A percentile compares a stretch with the other conserved stretches of the same genome.
phyloP scores from a whole-genome alignment of 768 basidiomycete genomes.

The Mycena vulgaris region DNA sequence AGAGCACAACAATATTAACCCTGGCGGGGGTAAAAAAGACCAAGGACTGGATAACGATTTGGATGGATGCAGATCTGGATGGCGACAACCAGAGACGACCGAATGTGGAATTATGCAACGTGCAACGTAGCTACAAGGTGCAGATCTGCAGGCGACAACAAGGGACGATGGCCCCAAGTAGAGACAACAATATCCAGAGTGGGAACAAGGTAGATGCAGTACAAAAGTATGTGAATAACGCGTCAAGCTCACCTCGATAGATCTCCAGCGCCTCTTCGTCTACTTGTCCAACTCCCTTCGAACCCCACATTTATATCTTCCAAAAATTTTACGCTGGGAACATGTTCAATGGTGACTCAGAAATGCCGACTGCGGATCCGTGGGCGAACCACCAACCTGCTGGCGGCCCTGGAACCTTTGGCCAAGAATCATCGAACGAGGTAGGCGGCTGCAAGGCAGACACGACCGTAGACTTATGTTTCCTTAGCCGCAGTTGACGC shows the following conservation, averaged over 20 bases:
- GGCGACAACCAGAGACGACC: too few relatives aligned
- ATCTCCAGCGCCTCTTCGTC: neutral
- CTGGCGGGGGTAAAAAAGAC: too few relatives aligned
- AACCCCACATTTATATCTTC: neutral
- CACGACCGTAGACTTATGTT: neutral
- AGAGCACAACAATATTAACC: neutral
- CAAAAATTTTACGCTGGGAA: neutral
- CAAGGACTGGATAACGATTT: too few relatives aligned
- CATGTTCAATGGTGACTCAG: neutral
- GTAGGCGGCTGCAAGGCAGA: neutral
- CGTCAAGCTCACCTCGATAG: too few relatives aligned
- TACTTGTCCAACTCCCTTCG: neutral
- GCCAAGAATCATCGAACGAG: neutral
- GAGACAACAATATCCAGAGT: neutral
- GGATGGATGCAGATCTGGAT: too few relatives aligned
- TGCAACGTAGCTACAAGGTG: too few relatives aligned
- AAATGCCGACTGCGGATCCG: too few relatives aligned
- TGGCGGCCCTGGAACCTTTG: too few relatives aligned
- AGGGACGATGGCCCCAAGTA: neutral
- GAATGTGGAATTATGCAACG: too few relatives aligned
- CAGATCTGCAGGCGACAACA: too few relatives aligned
- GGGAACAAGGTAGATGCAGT: neutral
- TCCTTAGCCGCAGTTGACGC: neutral
- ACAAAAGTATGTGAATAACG: neutral
- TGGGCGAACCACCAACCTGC: too few relatives aligned